Percentiles rank a stretch among this genome's conserved stretches.
Evolutionary conservation across 192 early-diverging fungal genomes (phyloP).

Genomic region (Kickxella alabastrina): DNA sequence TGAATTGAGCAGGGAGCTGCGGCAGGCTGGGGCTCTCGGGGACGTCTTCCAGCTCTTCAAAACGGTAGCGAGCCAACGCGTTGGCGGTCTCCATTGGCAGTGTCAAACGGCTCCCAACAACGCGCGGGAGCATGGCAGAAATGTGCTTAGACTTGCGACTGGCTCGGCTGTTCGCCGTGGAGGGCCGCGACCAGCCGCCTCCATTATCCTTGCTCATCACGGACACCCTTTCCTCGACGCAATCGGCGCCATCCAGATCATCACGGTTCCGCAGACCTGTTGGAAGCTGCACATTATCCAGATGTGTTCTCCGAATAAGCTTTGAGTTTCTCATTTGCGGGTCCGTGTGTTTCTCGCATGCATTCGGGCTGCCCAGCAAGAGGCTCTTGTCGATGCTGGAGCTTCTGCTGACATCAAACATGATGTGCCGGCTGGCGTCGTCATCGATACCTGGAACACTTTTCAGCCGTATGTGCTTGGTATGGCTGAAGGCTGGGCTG

Average conservation of each 20-base stretch:
- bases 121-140: slow-evolving; percentile 41
- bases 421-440: slow-evolving; percentile 21
- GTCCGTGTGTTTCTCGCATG: neutral
- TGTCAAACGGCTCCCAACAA: slow-evolving; percentile 44
- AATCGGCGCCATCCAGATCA: neutral
- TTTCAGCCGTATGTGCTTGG: slow-evolving; percentile 7
- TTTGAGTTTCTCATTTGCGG: neutral
- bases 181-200: slow-evolving; percentile 35
- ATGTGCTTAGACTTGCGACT: slow-evolving; percentile 29
- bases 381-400: slow-evolving; percentile 26
- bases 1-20: neutral
- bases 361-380: neutral
- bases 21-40: neutral
- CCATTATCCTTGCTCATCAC: neutral
- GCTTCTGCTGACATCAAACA: slow-evolving; percentile 27
- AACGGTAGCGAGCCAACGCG: slow-evolving; percentile 35
- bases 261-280: slow-evolving; percentile 39
- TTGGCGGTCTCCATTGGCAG: slow-evolving; percentile 28
- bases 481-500: slow-evolving; percentile 6
- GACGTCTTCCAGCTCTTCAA: slow-evolving; percentile 36
- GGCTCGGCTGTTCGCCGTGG: slow-evolving; percentile 22
- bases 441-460: slow-evolving; percentile 5
- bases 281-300: slow-evolving; percentile 39
- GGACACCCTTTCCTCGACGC: slow-evolving; percentile 3
- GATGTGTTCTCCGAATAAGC: slow-evolving; percentile 27